Percentiles rank a stretch among this genome's conserved stretches.
Conservation (phyloP, 1,139 yeast genomes). For the Suhomyces coccinellae region DNA sequence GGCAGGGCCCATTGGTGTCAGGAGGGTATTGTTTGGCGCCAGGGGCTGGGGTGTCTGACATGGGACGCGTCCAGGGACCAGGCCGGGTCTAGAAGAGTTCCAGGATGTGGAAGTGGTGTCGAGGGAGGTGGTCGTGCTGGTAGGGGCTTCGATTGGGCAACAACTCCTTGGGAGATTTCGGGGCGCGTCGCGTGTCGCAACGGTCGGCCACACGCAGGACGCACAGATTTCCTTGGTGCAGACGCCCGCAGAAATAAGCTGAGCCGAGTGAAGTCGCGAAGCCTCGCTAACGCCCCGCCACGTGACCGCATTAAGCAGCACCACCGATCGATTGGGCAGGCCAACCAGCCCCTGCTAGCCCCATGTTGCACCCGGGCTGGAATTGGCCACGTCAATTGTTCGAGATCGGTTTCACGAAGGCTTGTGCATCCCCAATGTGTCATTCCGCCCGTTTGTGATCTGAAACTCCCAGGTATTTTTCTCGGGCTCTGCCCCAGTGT, state of each 20-base stretch:
- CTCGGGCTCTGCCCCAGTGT: no score
- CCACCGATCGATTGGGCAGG: neutral
- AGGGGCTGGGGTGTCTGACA: no score
- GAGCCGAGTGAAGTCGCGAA: neutral
- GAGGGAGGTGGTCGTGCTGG: no score
- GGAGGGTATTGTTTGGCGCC: no score
- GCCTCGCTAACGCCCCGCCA: no score
- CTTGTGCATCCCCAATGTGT: neutral
- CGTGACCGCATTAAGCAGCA: neutral
- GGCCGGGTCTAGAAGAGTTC: no score
- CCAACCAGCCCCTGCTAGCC: conserved; percentile 1
- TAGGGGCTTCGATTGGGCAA: neutral
- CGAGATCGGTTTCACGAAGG: conserved; percentile 6
- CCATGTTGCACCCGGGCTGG: neutral
- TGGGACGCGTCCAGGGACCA: no score
- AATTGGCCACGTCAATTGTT: neutral
- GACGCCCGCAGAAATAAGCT: neutral
- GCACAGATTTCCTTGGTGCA: neutral
- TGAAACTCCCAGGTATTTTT: no score
- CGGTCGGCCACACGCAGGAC: neutral
- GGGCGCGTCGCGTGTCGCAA: neutral
- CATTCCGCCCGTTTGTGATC: neutral
- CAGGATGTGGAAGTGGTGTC: no score
- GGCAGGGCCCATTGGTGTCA: no score
- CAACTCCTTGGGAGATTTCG: neutral